Conservation (phyloP, 148 eudicot genomes). For the Diospyros kaki region DNA sequence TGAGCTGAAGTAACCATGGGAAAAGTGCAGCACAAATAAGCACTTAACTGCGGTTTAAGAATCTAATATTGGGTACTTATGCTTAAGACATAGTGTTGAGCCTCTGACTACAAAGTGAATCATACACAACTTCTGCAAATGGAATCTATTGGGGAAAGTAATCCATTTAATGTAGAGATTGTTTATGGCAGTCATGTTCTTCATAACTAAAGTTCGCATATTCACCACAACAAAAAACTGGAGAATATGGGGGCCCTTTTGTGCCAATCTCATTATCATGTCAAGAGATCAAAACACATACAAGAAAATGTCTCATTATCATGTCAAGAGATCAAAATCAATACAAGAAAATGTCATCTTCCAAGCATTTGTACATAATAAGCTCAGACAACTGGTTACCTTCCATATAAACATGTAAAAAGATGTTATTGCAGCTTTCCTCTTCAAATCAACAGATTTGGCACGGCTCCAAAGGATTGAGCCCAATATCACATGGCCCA, state of each 20-base stretch:
- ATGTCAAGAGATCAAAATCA: neutral
- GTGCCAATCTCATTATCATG: neutral
- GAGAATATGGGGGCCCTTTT: neutral
- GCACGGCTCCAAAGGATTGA: conserved; percentile 74
- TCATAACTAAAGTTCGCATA: neutral
- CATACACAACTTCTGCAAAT: neutral
- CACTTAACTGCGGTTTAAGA: too few species aligned
- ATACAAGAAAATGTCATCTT: neutral
- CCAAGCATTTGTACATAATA: neutral
- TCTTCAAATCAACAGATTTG: conserved; percentile 72
- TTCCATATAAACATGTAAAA: conserved; percentile 99
- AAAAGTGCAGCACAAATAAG: too few species aligned
- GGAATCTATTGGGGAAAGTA: neutral
- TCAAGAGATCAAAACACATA: neutral
- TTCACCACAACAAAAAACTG: neutral
- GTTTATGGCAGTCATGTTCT: neutral
- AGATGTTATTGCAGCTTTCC: conserved; percentile 81
- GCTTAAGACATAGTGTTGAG: too few species aligned
- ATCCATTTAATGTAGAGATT: neutral
- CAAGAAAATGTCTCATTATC: neutral
- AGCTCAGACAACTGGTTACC: conserved; percentile 34
- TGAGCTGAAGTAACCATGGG: too few species aligned
- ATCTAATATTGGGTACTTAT: too few species aligned
- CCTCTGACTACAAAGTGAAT: neutral
- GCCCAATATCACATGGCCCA: conserved; percentile 68